Evolutionary conservation across 305 asterid genomes (phyloP).

Genomic region (Fraxinus angustifolia): DNA sequence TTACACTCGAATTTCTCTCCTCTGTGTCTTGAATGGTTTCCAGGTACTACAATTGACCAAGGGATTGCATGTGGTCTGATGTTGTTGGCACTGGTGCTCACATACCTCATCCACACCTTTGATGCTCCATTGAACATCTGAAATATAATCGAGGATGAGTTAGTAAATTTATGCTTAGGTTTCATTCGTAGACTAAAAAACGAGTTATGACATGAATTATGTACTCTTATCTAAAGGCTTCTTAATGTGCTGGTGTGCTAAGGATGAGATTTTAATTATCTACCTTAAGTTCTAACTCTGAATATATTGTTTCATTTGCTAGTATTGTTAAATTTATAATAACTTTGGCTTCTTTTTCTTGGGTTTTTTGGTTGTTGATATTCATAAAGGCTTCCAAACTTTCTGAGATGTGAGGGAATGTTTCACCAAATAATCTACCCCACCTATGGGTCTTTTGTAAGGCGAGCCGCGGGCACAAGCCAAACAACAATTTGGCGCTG

Average conservation of each 20-base stretch:
- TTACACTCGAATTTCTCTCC: neutral
- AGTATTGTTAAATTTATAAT: neutral
- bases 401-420: neutral
- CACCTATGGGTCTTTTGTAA: neutral
- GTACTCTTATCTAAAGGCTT: slow-evolving; percentile 2
- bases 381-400: neutral
- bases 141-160: slow-evolving; percentile 16
- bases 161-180: slow-evolving; percentile 18
- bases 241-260: neutral
- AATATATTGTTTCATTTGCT: neutral
- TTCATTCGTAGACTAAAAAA: slow-evolving; percentile 15
- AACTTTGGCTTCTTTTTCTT: neutral
- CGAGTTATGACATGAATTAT: slow-evolving; percentile 7
- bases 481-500: neutral
- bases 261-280: slow-evolving; percentile 14
- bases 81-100: slow-evolving; percentile 62
- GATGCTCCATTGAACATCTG: slow-evolving; percentile 39
- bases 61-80: slow-evolving; percentile 64
- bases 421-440: neutral
- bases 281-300: neutral
- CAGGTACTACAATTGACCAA: slow-evolving; percentile 71
- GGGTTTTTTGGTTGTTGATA: neutral
- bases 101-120: slow-evolving; percentile 56
- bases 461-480: neutral
- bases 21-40: neutral